Conservation (phyloP, 345 rosid species). For the Gossypium australe region DNA sequence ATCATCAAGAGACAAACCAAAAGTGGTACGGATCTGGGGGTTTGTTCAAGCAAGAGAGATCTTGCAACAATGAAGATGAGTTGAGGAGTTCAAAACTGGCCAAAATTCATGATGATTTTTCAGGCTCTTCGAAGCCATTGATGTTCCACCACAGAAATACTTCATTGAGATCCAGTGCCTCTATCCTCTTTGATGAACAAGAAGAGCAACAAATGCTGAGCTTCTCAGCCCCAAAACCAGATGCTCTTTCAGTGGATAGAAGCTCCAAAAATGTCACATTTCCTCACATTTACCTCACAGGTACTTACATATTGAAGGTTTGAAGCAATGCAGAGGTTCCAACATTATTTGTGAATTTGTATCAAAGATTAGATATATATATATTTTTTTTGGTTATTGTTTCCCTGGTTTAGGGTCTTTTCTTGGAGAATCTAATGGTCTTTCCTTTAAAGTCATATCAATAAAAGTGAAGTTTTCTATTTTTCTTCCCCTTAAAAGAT, state of each 20-base stretch:
- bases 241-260: conserved; percentile 18
- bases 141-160: conserved; percentile 24
- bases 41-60: conserved; percentile 48
- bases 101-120: conserved; percentile 27
- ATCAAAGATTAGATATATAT: conserved; percentile 3
- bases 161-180: conserved; percentile 33
- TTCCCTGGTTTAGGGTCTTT: conserved; percentile 23
- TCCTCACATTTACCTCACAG: conserved; percentile 41
- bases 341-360: background rate
- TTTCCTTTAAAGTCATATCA: conserved; percentile 33
- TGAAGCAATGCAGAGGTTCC: background rate
- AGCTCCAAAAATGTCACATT: conserved; percentile 27
- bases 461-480: conserved; percentile 5
- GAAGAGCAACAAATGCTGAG: conserved; percentile 52
- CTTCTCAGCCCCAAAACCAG: conserved; percentile 55
- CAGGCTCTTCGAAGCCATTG: conserved; percentile 35
- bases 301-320: conserved; percentile 11
- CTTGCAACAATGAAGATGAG: conserved; percentile 32
- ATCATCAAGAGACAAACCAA: conserved; percentile 40
- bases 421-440: conserved; percentile 20
- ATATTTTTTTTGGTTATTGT: background rate
- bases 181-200: conserved; percentile 36
- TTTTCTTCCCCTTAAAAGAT: background rate
- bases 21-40: conserved; percentile 57
- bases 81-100: conserved; percentile 48